Evolutionary conservation across 208 protist genomes (phyloP).

Genomic region (Acanthamoeba royreba): DNA sequence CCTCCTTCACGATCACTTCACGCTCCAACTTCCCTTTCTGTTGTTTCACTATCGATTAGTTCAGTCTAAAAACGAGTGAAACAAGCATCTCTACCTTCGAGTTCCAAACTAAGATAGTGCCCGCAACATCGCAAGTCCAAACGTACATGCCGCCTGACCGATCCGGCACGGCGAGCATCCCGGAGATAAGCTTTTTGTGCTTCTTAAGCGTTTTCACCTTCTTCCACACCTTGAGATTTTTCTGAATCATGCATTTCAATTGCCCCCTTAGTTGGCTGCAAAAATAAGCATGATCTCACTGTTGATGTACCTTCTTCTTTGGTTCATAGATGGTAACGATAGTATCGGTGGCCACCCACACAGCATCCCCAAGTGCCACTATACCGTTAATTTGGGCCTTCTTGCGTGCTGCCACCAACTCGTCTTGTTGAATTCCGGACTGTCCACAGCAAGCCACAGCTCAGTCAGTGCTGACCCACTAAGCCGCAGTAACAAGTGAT

Average conservation of each 20-base stretch:
- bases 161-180: neutral
- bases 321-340: neutral
- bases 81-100: neutral
- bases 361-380: neutral
- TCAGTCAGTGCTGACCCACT: no score
- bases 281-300: neutral
- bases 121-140: neutral
- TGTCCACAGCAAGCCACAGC: no score
- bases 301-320: neutral
- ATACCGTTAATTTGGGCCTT: neutral
- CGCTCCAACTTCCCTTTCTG: conserved; percentile 19
- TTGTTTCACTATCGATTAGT: neutral
- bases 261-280: neutral
- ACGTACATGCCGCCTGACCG: neutral
- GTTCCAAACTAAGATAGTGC: neutral
- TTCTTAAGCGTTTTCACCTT: neutral
- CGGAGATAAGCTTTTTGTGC: neutral
- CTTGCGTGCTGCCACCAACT: neutral
- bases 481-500: neutral
- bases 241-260: neutral
- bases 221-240: neutral
- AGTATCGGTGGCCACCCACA: neutral
- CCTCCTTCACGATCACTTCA: neutral
- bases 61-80: neutral
- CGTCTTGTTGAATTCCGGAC: neutral